Evolutionary conservation across 176 grass and related monocot species (phyloP), one percentile per base, ranked within the genome.

Genomic region (Otatea glauca): DNA sequence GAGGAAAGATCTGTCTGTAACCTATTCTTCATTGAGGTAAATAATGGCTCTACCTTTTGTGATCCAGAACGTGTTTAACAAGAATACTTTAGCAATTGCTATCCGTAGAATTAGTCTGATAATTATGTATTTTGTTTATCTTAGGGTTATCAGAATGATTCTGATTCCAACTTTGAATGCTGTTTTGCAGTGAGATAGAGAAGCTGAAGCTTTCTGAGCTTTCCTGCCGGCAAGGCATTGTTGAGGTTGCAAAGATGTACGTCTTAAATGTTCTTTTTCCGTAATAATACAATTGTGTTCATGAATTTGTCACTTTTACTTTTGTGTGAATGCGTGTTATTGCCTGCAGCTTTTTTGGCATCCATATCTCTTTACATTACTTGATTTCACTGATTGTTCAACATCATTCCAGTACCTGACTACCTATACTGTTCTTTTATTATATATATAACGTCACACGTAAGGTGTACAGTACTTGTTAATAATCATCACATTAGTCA

Each of bases 191-290:
- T 79, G 93, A 95, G 76, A 95, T 95, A 78, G 93, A 95, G 86
- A 95, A 95, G 71, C 65, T 95, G 90, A 95, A 95, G 80, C 90
- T 95, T 50, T 90, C 85, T 82, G 93, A 95, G 81, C 78, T 95
- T 70, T 89, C 90, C 14, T 95, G 93, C 85, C 92, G 90, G 69
- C 88, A 92, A 81, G 93, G 93, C 65, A 86, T 95, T 39, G 83
- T 92, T 85, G 93, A 95, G 88, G 93, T 95, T 78, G 93, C 93
- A 50, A 90, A 89, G 44, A 92, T 90, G 90, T 95, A 94, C 76
- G 86, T 82, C 59, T 32, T 44, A 27, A 72, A 29, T 45, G 35
- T 2, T 37, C 43, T 49, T 82, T 75, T 74, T 16, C 60, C 16
- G 45, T 58, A 59, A 16, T 13, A 37, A 37, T 75, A 21, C 65